phyloP scores from a whole-genome alignment of 805 yeast genomes.

The Wickerhamomyces xylosicus region DNA sequence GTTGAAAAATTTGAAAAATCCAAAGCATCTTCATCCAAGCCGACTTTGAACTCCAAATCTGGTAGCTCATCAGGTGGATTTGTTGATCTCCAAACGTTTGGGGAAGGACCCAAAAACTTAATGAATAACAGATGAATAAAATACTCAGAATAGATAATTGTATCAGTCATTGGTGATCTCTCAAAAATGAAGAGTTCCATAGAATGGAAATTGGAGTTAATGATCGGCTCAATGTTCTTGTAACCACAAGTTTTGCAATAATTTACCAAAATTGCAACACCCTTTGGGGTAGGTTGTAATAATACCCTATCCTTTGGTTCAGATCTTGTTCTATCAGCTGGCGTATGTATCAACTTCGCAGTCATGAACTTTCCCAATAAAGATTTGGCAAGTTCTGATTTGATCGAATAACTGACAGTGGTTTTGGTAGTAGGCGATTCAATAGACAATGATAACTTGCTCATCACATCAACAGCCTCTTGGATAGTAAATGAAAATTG shows the following conservation, averaged over 20 bases:
- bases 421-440: constrained; percentile 41
- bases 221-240: constrained; percentile 33
- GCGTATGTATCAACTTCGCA: constrained; percentile 62
- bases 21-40: constrained; percentile 22
- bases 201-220: constrained; percentile 52
- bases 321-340: constrained; percentile 58
- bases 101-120: constrained; percentile 50
- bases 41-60: constrained; percentile 22
- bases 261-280: constrained; percentile 56
- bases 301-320: constrained; percentile 30
- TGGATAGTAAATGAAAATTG: constrained; percentile 44
- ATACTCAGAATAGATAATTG: constrained; percentile 49
- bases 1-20: constrained; percentile 20
- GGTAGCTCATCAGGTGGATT: constrained; percentile 41
- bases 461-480: constrained; percentile 45
- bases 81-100: constrained; percentile 61
- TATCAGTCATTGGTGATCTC: constrained; percentile 47
- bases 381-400: constrained; percentile 34
- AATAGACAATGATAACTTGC: constrained; percentile 34
- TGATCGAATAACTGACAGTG: constrained; percentile 43
- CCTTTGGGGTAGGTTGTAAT: constrained; percentile 88
- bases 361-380: constrained; percentile 42
- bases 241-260: constrained; percentile 52
- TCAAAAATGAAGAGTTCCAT: constrained; percentile 65
- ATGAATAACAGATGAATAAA: constrained; percentile 57